Evolutionary conservation across 768 basidiomycete species (phyloP).

Genomic region (Podaxis mareebaensis): DNA sequence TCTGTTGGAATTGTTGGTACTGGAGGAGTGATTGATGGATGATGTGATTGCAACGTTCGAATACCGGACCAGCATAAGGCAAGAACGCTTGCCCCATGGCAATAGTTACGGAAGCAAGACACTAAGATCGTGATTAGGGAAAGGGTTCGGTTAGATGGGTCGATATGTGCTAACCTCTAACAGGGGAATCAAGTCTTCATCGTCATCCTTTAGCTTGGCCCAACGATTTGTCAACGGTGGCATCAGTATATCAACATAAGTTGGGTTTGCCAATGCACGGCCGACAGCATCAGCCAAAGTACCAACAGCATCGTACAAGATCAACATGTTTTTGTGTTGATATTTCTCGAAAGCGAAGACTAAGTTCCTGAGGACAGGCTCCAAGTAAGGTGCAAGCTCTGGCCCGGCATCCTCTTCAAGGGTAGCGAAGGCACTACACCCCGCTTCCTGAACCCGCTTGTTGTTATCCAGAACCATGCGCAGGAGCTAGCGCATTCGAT

Average conservation of each 20-base stretch:
- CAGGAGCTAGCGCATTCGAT: constrained; percentile 64
- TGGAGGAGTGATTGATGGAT: constrained; percentile 80
- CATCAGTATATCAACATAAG: constrained; percentile 94
- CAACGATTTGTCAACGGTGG: constrained; percentile 90
- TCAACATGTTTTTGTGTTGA: constrained; percentile 99
- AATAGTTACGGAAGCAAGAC: constrained; percentile 95
- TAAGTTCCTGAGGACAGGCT: constrained; percentile 91
- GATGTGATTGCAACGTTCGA: constrained; percentile 86
- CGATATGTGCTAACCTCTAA: constrained; percentile 69
- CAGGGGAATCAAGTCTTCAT: constrained; percentile 90
- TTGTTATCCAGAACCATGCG: constrained; percentile 98
- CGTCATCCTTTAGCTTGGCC: constrained; percentile 88
- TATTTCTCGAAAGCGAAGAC: constrained; percentile 98
- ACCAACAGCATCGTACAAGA: constrained; percentile 97
- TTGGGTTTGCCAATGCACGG: constrained; percentile 77
- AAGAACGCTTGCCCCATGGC: constrained; percentile 90
- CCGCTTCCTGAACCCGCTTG: constrained; percentile 98
- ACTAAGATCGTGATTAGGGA: constrained; percentile 49
- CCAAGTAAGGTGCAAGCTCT: constrained; percentile 89
- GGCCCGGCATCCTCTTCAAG: constrained; percentile 95
- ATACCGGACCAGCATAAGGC: constrained; percentile 88
- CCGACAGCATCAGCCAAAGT: constrained; percentile 98
- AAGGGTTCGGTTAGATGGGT: not conserved
- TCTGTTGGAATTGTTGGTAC: constrained; percentile 87
- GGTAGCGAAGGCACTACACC: constrained; percentile 98